These are phyloP conservation scores for Suillus decipiens DNA, from an alignment of 768 basidiomycete species.

Conservation along the genomic window DNA sequence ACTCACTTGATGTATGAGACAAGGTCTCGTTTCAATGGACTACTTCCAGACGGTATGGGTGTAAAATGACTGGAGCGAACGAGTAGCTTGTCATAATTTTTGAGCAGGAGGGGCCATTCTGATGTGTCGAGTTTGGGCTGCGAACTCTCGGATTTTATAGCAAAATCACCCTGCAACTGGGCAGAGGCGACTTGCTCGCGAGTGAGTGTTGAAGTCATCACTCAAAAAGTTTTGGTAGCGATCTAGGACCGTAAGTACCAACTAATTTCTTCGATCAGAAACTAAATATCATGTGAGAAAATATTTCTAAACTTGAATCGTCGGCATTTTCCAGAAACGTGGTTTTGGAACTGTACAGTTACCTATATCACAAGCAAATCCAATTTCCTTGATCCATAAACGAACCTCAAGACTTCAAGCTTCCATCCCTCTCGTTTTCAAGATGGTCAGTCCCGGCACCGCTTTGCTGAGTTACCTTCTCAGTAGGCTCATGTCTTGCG, in stretches of 20 bases:
- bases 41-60: constrained; percentile 92
- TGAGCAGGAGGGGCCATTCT: constrained; percentile 95
- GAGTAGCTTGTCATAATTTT: constrained; percentile 98
- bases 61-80: constrained; percentile 97
- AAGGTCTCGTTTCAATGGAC: constrained; percentile 94
- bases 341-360: constrained; percentile 55
- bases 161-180: constrained; percentile 72
- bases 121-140: constrained; percentile 89
- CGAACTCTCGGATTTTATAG: constrained; percentile 77
- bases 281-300: constrained; percentile 23
- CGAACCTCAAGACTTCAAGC: constrained; percentile 31
- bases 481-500: constrained; percentile 78
- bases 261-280: background rate
- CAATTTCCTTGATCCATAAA: constrained; percentile 7
- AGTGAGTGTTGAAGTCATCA: constrained; percentile 40
- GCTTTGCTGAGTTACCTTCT: constrained; percentile 92
- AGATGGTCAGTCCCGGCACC: constrained; percentile 75
- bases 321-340: constrained; percentile 18
- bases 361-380: constrained; percentile 27
- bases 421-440: constrained; percentile 32
- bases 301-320: constrained; percentile 6
- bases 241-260: background rate
- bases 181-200: constrained; percentile 72
- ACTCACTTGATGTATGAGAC: constrained; percentile 83
- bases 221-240: background rate